These are phyloP conservation scores for Graphiopsis chlorocephala DNA, from an alignment of 2,329 filamentous ascomycete species.

Conservation along the genomic window DNA sequence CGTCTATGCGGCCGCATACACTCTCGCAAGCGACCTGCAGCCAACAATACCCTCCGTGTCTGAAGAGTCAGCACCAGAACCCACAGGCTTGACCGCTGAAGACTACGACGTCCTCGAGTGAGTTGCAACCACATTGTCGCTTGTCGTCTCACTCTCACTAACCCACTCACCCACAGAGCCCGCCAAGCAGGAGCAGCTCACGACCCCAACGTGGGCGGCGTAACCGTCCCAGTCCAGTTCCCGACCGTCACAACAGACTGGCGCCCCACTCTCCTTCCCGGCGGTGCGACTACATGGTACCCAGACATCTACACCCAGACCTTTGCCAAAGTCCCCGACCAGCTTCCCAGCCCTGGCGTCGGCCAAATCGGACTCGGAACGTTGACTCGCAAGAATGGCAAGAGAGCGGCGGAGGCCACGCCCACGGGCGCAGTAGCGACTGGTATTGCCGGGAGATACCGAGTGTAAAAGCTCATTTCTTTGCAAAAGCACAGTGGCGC, in stretches of 20 bases:
- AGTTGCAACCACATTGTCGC: not conserved
- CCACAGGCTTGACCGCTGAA: slow-evolving; percentile 1
- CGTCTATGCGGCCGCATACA: slow-evolving; percentile 10
- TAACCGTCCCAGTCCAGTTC: slow-evolving; percentile 16
- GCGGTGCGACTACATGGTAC: slow-evolving; percentile 23
- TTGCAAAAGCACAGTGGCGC: slow-evolving; percentile 12
- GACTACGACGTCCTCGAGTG: slow-evolving; percentile 8
- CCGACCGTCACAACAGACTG: slow-evolving; percentile 28
- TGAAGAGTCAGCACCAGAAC: not conserved
- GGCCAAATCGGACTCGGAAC: slow-evolving; percentile 33
- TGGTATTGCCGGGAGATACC: slow-evolving; percentile 27
- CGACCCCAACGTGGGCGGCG: slow-evolving; percentile 17
- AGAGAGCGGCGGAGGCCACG: slow-evolving; percentile 7
- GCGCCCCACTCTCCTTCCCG: slow-evolving; percentile 20
- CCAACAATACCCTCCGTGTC: slow-evolving; percentile 1
- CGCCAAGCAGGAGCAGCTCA: slow-evolving; percentile 24
- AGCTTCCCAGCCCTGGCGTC: slow-evolving; percentile 24
- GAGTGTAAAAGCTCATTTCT: slow-evolving; percentile 13
- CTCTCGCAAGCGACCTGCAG: slow-evolving; percentile 1
- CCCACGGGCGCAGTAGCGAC: slow-evolving; percentile 17
- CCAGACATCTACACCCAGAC: slow-evolving; percentile 32
- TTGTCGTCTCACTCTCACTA: not conserved
- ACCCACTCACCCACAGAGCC: slow-evolving; percentile 18
- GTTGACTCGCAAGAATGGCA: slow-evolving; percentile 8
- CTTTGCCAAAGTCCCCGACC: slow-evolving; percentile 30